Base-by-base conservation (phyloP, 495 filamentous ascomycete species). In the Penicillium bialowiezense region DNA sequence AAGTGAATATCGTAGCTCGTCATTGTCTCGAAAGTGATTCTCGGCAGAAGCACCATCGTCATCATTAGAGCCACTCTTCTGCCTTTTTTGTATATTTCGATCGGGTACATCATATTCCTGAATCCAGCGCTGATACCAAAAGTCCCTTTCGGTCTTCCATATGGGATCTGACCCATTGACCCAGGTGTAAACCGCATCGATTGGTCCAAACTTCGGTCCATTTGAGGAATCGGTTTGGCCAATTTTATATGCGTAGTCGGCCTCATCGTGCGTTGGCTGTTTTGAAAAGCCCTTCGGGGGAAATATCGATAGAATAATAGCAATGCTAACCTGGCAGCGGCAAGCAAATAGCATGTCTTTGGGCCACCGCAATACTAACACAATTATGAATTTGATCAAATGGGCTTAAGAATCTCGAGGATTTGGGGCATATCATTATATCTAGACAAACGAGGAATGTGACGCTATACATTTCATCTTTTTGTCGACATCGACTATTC, bases 1-100 rank as follows among this genome's bases (percentile, higher is more conserved):
- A 24, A 46, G 13, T n/a, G 43, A 46, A 46, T 46, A 46, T 46
- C 43, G 43, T 12, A 46, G 43, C 43, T 46, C 43, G 43, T 46
- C 43, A 14, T 46, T 46, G 43, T 46, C 43, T 46, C 43, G 29
- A 14, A 46, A 46, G 24, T 46, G 43, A 46, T 46, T 46, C 17
- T 46, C 43, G 18, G 29, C 29, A 18, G 31, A 34, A 46, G 43
- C 43, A 46, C 31, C 29, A 6, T 36, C 23, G 10, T 20, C 32
- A 3, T 36, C 31, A 35, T 46, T 29, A 36, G 29, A 35, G 43
- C 43, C 43, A 46, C 19, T 46, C 10, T 36, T 46, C 13, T 36
- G 29, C 10, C n/a, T 36, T 34, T 24, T 46, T 12, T 5, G 43
- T 28, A 36, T 20, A 24, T 46, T 20, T 17, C 1, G 14, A 14